Conservation (phyloP, 495 filamentous ascomycete genomes). For the Niebla homalea region DNA sequence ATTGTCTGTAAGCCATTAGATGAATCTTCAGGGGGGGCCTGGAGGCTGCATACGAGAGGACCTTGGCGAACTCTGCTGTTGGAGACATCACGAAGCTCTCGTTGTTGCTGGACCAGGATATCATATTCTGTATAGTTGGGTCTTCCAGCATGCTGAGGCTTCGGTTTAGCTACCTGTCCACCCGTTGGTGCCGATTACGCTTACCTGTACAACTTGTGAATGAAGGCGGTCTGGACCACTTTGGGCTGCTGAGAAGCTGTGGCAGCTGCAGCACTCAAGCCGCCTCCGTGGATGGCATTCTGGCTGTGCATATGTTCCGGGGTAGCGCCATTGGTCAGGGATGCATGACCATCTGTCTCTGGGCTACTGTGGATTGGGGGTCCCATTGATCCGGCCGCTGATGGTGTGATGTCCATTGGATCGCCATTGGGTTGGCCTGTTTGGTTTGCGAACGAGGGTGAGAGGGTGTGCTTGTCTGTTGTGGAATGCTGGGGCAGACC, state of each 20-base stretch:
- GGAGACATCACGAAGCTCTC: constrained; percentile 99
- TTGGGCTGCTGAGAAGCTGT: constrained; percentile 90
- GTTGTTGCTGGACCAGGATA: constrained; percentile 84
- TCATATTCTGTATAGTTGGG: constrained; percentile 78
- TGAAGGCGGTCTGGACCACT: constrained; percentile 97
- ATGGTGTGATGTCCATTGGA: constrained; percentile 39
- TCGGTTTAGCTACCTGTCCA: constrained; percentile 24
- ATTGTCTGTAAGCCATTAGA: constrained; percentile 44
- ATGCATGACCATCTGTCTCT: constrained; percentile 32
- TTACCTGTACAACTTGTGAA: constrained; percentile 98
- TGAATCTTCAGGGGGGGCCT: constrained; percentile 6
- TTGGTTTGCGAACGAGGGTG: constrained; percentile 27
- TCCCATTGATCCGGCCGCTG: constrained; percentile 27
- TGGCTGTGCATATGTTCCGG: constrained; percentile 11
- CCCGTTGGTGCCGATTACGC: constrained; percentile 13
- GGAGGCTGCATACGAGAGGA: constrained; percentile 62
- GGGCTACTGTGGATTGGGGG: constrained; percentile 32
- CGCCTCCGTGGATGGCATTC: constrained; percentile 32
- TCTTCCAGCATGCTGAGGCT: constrained; percentile 84
- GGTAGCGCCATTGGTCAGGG: constrained; percentile 19
- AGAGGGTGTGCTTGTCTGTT: constrained; percentile 22
- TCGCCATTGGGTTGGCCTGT: constrained; percentile 26
- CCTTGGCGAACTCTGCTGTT: constrained; percentile 94
- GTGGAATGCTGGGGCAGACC: constrained; percentile 11
- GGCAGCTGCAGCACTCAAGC: constrained; percentile 45